Evolutionary conservation across 1,139 yeast species (phyloP).

Genomic region (Kurtzmaniella quercitrusa): DNA sequence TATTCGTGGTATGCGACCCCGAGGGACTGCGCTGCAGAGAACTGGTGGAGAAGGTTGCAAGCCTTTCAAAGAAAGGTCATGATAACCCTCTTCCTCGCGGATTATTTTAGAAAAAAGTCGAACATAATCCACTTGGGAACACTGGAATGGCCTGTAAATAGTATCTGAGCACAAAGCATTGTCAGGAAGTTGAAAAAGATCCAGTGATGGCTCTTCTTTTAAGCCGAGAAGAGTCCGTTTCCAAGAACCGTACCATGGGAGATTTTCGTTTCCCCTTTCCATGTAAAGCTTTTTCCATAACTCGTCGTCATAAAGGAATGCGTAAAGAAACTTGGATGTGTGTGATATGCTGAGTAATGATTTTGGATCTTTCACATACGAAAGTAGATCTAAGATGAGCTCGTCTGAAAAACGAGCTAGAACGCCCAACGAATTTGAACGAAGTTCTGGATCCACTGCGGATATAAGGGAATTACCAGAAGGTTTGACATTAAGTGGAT

Average conservation of each 20-base stretch:
- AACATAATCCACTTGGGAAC: constrained; percentile 63
- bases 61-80: constrained; percentile 18
- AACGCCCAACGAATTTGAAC: constrained; percentile 47
- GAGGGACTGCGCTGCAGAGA: constrained; percentile 17
- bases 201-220: constrained; percentile 26
- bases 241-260: constrained; percentile 78
- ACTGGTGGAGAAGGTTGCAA: background rate
- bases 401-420: constrained; percentile 58
- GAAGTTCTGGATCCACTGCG: constrained; percentile 18
- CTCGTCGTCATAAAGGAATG: constrained; percentile 70
- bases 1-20: constrained; percentile 44
- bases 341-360: constrained; percentile 51
- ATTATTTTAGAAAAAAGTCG: constrained; percentile 45
- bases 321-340: constrained; percentile 66
- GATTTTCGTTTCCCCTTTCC: constrained; percentile 14
- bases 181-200: constrained; percentile 28
- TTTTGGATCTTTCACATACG: constrained; percentile 38
- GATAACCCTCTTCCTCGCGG: constrained; percentile 39
- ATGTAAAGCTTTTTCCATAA: constrained; percentile 65
- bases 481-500: constrained; percentile 76
- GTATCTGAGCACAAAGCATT: constrained; percentile 50
- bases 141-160: constrained; percentile 74
- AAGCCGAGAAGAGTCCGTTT: constrained; percentile 52
- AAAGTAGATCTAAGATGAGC: constrained; percentile 42
- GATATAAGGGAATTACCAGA: constrained; percentile 53